Base-by-base conservation (phyloP, 768 basidiomycete species). In the Trametopsis cervina region DNA sequence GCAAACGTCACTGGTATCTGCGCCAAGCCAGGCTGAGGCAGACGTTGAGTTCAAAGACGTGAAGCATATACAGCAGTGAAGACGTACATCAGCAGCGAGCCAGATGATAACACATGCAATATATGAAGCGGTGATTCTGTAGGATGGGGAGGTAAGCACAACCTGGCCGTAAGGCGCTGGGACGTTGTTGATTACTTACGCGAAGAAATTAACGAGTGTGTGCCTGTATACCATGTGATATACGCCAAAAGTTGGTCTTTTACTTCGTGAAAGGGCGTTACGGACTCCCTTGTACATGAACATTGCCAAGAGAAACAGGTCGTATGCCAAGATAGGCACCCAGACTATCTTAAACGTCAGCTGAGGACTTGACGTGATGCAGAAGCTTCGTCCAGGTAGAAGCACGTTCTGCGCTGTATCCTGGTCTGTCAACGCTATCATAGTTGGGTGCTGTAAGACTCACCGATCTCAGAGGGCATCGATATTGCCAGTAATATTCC, bases 1-100 rank as follows among this genome's bases (percentile, higher is more conserved):
- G 56, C 63, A 49, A 63, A 63, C n/a, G 53, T 51, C 15, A 60
- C 59, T 18, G 61, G 62, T n/a, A 60, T 58, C 33, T 63, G 59
- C 15, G 51, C 55, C 4, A 61, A 54, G 23, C 59, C 49, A 43
- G 60, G 52, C 63, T 65, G 50, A 7, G 35, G 23, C 7, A 9
- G 44, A 20, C 46, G 24, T 20, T 39, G 18, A 22, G 40, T 13
- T 23, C 12, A 42, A 15, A 23, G 24, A 7, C 24, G 5, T 26
- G 37, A n/a, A 1, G 17, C 10, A 25, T 3, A 17, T 17, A 10
- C n/a, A 10, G 43, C 1, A 46, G 13, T 17, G 24, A 20, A 15
- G 23, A 42, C 61, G 47, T 44, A 63, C 64, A 42, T 55, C 49
- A n/a, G 52, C 49, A 11, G 46, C 50, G 15, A 61, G 51, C 64